phyloP scores from a whole-genome alignment of 1,139 yeast species.

The Saccharomyces hybrid region DNA sequence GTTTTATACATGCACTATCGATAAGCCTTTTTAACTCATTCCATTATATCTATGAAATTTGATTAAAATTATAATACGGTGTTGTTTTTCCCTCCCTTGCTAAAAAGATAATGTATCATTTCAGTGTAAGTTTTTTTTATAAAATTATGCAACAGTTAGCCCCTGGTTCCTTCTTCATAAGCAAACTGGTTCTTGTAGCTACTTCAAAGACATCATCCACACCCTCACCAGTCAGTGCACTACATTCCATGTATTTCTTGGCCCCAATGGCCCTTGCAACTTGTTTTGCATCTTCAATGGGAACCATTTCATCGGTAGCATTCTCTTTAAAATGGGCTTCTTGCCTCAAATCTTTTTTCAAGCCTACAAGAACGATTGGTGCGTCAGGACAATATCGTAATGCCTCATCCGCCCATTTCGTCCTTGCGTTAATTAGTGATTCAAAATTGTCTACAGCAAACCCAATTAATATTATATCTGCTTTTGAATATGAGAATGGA shows the following conservation, averaged over 20 bases:
- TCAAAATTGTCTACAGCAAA: slow-evolving; percentile 66
- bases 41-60: neutral
- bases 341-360: slow-evolving; percentile 58
- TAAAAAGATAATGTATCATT: neutral
- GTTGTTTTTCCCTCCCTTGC: neutral
- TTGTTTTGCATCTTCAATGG: slow-evolving; percentile 46
- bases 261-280: slow-evolving; percentile 66
- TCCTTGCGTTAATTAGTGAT: slow-evolving; percentile 57
- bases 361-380: slow-evolving; percentile 59
- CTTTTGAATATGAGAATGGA: slow-evolving; percentile 69
- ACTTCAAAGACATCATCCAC: slow-evolving; percentile 75
- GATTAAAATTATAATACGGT: neutral
- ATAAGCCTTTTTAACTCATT: neutral
- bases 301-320: slow-evolving; percentile 39
- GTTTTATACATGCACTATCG: neutral
- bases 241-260: slow-evolving; percentile 60
- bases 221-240: slow-evolving; percentile 74
- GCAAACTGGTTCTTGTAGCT: slow-evolving; percentile 63
- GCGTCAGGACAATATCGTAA: slow-evolving; percentile 58
- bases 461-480: slow-evolving; percentile 64
- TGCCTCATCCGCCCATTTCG: slow-evolving; percentile 71
- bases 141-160: slow-evolving; percentile 39
- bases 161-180: slow-evolving; percentile 38
- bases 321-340: slow-evolving; percentile 28
- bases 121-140: slow-evolving; percentile 5